Percentiles rank a stretch among this genome's conserved stretches.
Evolutionary conservation across 768 basidiomycete species (phyloP).

Genomic region (Hericium erinaceus): DNA sequence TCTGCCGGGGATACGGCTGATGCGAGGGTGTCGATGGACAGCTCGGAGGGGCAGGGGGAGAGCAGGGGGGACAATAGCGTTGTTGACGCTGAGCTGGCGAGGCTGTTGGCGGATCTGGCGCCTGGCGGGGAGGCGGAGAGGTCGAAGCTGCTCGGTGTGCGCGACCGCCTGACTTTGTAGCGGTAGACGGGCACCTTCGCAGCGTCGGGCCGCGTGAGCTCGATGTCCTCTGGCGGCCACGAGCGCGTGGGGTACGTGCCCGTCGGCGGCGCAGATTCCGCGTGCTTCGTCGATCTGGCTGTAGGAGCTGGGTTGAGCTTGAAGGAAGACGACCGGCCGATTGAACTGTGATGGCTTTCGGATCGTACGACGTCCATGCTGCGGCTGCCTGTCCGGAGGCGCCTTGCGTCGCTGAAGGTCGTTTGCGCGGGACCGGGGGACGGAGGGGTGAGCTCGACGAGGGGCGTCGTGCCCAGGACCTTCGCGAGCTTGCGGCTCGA

Average conservation of each 20-base stretch:
- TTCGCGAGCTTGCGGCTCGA: conserved; percentile 12
- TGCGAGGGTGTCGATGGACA: too few relatives aligned
- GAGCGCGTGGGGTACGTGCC: neutral
- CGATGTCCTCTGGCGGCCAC: neutral
- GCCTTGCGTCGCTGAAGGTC: neutral
- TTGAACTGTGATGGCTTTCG: neutral
- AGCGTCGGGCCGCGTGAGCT: neutral
- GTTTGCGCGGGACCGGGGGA: neutral
- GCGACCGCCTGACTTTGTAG: neutral
- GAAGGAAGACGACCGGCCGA: neutral
- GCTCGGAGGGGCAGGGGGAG: conserved; percentile 16
- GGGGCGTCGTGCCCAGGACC: conserved; percentile 11
- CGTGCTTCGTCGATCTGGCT: neutral
- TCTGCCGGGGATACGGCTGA: conserved; percentile 24
- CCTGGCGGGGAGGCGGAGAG: neutral
- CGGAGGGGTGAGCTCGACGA: conserved; percentile 8
- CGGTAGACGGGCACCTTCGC: neutral
- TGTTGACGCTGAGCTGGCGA: conserved; percentile 23
- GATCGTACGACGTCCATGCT: neutral
- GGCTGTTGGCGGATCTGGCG: conserved; percentile 10
- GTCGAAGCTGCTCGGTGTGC: too few relatives aligned
- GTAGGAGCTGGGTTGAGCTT: neutral
- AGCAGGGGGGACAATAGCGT: conserved; percentile 20
- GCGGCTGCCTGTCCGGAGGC: neutral
- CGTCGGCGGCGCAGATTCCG: neutral